Evolutionary conservation across 331 rosid genomes (phyloP).

Genomic region (Prunus yedoensis): DNA sequence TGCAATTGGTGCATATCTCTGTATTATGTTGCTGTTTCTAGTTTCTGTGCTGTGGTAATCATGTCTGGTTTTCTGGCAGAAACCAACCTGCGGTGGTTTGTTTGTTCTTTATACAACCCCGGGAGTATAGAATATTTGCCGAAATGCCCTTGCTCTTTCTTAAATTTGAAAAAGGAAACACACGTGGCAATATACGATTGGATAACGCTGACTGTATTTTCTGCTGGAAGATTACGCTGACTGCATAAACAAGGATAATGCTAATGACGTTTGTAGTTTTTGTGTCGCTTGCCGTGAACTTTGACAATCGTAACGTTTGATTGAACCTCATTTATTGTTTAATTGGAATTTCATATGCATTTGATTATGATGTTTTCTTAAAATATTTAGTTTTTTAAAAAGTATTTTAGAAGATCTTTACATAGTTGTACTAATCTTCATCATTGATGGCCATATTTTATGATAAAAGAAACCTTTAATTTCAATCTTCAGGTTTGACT

Average conservation of each 20-base stretch:
- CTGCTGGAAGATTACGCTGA: not conserved
- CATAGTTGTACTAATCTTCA: too few relatives aligned
- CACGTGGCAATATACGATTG: not conserved
- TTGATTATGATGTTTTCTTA: not conserved
- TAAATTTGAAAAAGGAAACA: not conserved
- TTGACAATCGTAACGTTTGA: slow-evolving; percentile 4
- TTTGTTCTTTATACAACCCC: not conserved
- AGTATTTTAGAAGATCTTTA: too few relatives aligned
- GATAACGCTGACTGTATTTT: not conserved
- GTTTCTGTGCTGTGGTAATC: not conserved
- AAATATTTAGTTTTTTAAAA: too few relatives aligned
- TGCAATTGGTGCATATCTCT: not conserved
- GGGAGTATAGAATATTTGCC: not conserved
- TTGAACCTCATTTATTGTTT: slow-evolving; percentile 4
- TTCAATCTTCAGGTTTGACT: not conserved
- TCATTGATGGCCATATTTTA: too few relatives aligned
- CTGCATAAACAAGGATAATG: not conserved
- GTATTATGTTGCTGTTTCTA: not conserved
- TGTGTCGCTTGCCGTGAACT: not conserved
- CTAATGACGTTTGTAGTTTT: slow-evolving; percentile 1
- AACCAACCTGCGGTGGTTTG: not conserved
- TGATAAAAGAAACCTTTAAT: too few relatives aligned
- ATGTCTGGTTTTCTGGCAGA: not conserved
- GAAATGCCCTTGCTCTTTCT: not conserved
- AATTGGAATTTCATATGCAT: not conserved